Base-by-base conservation (phyloP, 2,329 filamentous ascomycete species). In the Pseudodiploospora longispora region DNA sequence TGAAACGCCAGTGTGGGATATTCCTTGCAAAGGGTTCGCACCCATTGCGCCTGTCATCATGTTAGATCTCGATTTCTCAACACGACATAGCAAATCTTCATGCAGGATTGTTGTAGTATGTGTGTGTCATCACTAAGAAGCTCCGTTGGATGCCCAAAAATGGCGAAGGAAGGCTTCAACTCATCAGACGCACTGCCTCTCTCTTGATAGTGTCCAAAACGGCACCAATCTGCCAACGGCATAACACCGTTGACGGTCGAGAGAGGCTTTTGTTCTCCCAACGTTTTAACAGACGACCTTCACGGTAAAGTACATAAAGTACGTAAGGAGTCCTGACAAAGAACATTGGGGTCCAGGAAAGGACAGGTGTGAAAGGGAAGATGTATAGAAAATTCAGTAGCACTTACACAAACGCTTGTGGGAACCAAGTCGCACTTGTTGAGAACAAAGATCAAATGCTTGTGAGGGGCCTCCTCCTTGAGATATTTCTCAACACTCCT, bases 101-200 rank as follows among this genome's bases (percentile, higher is more conserved):
- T 49, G 57, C n/a, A 38, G 39, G 39, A 43, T 38, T 41, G 41
- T 54, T 45, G 52, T 59, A 57, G 19, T 19, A 68, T 75, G 71
- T 98, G 78, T 91, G 90, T 85, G 84, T 86, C 87, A 85, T 87
- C 85, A 97, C 93, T 98, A 98, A 95, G 93, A 97, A 86, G 75
- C 78, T 79, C 80, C 85, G 82, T 90, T 70, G 69, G 70, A 75
- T 75, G 68, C 56, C 61, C 64, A 44, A 44, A 35, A 50, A 44
- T 47, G 72, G 77, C 69, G 75, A 78, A 78, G 80, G 78, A 78
- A 81, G 80, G 74, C 74, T 85, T 97, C 93, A 96, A 97, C 93
- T 97, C 91, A 85, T 76, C 87, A 82, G 83, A 85, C 84, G 83
- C 87, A 93, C 75, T 69, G 77, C 75, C 76, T 69, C 70, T 76